phyloP scores from a whole-genome alignment of 176 grass and related monocot species.

The Lolium rigidum region DNA sequence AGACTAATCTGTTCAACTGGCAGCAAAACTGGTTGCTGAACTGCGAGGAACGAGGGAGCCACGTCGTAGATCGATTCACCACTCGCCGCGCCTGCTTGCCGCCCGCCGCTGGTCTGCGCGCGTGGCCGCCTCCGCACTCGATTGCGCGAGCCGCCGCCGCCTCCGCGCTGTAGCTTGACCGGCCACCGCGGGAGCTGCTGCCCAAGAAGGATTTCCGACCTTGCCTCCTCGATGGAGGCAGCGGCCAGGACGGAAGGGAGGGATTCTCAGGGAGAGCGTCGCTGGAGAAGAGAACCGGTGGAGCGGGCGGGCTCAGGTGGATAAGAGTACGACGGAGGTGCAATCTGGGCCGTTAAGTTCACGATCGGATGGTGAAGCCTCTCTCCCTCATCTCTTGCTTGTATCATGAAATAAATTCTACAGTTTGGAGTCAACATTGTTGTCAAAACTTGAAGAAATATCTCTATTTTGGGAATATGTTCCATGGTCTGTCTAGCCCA shows the following conservation, averaged over 20 bases:
- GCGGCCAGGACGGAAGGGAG: neutral
- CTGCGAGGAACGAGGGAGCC: no score
- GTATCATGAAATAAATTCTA: no score
- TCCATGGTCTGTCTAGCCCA: neutral
- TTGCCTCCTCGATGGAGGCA: neutral
- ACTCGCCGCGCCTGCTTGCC: no score
- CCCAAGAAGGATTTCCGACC: neutral
- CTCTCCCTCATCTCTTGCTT: neutral
- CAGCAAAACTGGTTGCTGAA: neutral
- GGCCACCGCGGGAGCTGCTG: neutral
- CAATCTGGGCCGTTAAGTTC: slow-evolving; percentile 2
- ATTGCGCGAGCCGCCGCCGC: neutral
- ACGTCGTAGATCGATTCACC: no score
- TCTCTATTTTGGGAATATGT: neutral
- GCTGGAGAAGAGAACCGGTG: neutral
- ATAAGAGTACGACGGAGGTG: slow-evolving; percentile 3
- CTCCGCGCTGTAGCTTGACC: no score
- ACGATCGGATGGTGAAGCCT: neutral
- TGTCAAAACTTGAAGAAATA: neutral
- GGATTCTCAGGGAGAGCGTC: neutral
- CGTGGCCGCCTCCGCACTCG: neutral
- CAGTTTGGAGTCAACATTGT: neutral
- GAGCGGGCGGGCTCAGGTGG: neutral
- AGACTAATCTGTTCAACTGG: neutral
- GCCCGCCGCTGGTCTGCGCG: neutral